Evolutionary conservation across 2,329 filamentous ascomycete species (phyloP), one percentile per base, ranked within the genome.

Genomic region (Claviceps africana): DNA sequence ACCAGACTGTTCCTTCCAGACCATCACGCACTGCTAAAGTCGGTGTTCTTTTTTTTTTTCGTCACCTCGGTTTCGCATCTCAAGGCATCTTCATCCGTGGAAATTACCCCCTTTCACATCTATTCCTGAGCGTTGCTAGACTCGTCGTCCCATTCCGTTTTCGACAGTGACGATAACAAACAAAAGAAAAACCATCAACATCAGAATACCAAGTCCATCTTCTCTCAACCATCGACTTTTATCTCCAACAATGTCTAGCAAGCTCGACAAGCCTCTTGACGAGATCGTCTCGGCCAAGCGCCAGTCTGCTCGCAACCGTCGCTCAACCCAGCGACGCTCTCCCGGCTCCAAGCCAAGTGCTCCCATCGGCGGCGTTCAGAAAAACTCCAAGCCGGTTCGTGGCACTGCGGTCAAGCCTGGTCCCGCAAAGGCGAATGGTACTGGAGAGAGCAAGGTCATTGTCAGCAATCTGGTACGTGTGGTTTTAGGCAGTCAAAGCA

Each of bases 391-490:
- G 64, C 69, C 74, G 59, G 67, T 76, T 54, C 85, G 84, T 62
- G 74, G 74, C 58, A 70, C 73, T 55, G 71, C 74, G 47, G 74
- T 75, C 60, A 82, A 83, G 72, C 72, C 79, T 55, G 73, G 76
- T 43, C 81, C 86, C 56, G 78, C 80, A 61, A 86, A 83, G 66
- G 78, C 79, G 55, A 70, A 78, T 53, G 71, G 75, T 59, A 69
- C 72, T 63, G 82, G 81, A 64, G 88, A 94, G 61, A 94, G 88
- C 78, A 97, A 96, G 76, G 91, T 97, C 73, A 87, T 95, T 71
- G 91, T 98, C 73, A 95, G 88, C 84, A 94, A 94, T 76, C 80
- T 98, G 78, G 90, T 96, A 85, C n/a, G n/a, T 72, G 89, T 61
- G 11, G 31, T 42, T 19, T 22, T 22, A 4, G 4, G n/a, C 39